Conservation (phyloP, 495 filamentous ascomycete species). For the Sordaria brevicollis region DNA sequence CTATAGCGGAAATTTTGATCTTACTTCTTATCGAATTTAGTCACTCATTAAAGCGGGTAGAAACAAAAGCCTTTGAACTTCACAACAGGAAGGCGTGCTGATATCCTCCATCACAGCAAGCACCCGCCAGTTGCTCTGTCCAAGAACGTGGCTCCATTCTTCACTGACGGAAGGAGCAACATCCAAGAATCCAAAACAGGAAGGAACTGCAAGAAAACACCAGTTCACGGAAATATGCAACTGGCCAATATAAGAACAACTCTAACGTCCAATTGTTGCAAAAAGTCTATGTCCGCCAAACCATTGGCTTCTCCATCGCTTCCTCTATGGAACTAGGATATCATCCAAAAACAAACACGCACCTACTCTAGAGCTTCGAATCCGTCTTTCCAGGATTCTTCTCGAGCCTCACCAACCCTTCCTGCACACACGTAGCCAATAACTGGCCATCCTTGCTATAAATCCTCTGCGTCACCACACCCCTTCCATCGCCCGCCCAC, state of each 20-base stretch:
- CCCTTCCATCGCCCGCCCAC: constrained; percentile 88
- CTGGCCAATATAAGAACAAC: neutral
- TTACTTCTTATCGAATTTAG: neutral
- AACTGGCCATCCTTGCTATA: constrained; percentile 73
- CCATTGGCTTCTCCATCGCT: neutral
- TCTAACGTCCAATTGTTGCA: neutral
- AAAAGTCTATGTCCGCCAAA: neutral
- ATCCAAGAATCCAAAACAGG: too few relatives aligned
- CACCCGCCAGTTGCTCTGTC: too few relatives aligned
- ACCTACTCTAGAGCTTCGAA: neutral
- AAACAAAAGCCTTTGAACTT: too few relatives aligned
- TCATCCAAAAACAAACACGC: neutral
- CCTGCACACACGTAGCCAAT: constrained; percentile 79
- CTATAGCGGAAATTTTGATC: neutral
- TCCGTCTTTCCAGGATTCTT: neutral
- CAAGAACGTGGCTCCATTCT: too few relatives aligned
- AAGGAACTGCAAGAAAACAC: neutral
- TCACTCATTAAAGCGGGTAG: neutral
- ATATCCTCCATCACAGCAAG: too few relatives aligned
- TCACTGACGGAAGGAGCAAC: neutral
- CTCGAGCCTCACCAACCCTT: constrained; percentile 29
- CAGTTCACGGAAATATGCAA: neutral
- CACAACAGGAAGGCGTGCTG: too few relatives aligned
- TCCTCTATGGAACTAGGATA: neutral
- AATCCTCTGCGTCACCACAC: constrained; percentile 78